phyloP scores from a whole-genome alignment of 768 basidiomycete genomes.

The Hemileccinum rubropunctum region DNA sequence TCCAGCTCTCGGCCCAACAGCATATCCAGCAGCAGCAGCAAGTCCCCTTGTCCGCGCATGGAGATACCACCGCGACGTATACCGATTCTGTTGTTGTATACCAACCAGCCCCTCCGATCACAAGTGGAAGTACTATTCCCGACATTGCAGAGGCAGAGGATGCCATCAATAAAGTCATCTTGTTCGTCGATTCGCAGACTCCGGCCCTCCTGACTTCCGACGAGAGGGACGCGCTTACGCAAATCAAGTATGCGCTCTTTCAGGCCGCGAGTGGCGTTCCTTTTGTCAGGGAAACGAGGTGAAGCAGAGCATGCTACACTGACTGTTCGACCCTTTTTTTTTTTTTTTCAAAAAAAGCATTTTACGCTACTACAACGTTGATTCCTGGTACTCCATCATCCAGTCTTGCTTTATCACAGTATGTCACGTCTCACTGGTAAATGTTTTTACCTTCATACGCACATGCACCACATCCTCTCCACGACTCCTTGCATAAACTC shows the following conservation, averaged over 20 bases:
- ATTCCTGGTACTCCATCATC: conserved; percentile 9
- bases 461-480: conserved; percentile 22
- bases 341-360: conserved; percentile 23
- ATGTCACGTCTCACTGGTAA: conserved; percentile 23
- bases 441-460: conserved; percentile 12
- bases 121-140: conserved; percentile 34
- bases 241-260: conserved; percentile 54
- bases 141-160: conserved; percentile 51
- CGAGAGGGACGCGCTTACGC: conserved; percentile 41
- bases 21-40: conserved; percentile 30
- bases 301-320: conserved; percentile 2
- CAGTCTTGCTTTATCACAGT: conserved; percentile 13
- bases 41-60: conserved; percentile 28
- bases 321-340: conserved; percentile 8
- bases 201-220: conserved; percentile 28
- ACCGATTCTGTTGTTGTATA: conserved; percentile 31
- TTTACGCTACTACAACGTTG: conserved; percentile 10
- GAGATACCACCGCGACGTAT: conserved; percentile 24
- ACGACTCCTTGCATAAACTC: conserved; percentile 22
- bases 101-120: conserved; percentile 31
- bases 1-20: conserved; percentile 30
- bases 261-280: conserved; percentile 40
- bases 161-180: conserved; percentile 52
- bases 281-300: conserved; percentile 35
- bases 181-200: conserved; percentile 46